Evolutionary conservation across 345 rosid genomes (phyloP).

Genomic region (Eucalyptus erythrocorys): DNA sequence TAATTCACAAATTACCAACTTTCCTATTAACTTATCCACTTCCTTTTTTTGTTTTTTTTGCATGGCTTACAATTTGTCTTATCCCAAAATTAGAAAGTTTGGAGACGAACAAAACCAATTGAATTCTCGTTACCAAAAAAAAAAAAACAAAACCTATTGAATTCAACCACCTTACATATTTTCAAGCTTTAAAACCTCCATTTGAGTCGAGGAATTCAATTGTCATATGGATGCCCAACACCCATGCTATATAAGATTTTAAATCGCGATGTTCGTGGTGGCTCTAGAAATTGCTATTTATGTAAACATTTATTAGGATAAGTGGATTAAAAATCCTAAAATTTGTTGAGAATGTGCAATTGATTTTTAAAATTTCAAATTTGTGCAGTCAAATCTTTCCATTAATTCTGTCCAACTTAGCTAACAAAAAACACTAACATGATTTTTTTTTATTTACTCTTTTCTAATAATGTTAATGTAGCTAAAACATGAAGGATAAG

Average conservation of each 20-base stretch:
- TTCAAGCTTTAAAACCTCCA: background rate
- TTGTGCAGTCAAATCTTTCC: too few species aligned
- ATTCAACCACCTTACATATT: background rate
- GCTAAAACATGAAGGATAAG: too few species aligned
- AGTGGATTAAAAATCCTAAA: too few species aligned
- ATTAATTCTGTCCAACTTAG: too few species aligned
- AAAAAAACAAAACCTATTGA: background rate
- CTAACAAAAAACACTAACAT: too few species aligned
- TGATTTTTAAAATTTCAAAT: too few species aligned
- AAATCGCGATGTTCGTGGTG: background rate
- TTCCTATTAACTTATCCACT: background rate
- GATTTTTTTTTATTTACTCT: too few species aligned
- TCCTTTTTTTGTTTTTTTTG: background rate
- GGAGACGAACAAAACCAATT: background rate
- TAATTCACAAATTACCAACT: background rate
- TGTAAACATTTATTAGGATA: too few species aligned
- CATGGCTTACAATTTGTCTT: background rate
- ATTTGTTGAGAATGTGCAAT: too few species aligned
- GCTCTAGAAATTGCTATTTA: background rate
- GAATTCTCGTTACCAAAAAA: too few species aligned
- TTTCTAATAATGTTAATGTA: too few species aligned
- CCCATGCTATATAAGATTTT: background rate
- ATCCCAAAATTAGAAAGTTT: background rate
- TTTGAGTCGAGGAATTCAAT: background rate
- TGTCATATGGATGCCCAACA: background rate